Evolutionary conservation across 2,329 filamentous ascomycete species (phyloP), one percentile per base, ranked within the genome.

Genomic region (Bipolaris zeicola): DNA sequence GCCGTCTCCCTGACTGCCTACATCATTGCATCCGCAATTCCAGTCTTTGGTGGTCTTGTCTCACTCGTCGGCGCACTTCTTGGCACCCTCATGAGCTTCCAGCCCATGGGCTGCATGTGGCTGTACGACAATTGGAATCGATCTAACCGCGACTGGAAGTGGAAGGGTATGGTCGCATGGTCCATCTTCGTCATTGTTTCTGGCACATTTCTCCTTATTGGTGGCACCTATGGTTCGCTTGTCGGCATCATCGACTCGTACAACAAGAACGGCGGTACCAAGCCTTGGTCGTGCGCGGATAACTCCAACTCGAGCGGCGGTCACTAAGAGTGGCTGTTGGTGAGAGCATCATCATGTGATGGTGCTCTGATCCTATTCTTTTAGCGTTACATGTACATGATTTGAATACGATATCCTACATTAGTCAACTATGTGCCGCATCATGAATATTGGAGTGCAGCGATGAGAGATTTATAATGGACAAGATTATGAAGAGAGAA

Each of bases 51-150:
- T 45, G 65, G 65, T 5, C 63, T 69, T 28, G 64, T 71, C 3
- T 64, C 65, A 5, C 67, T 71, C 6, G 55, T 70, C 0, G 67
- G 67, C 24, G 67, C 66, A 10, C 66, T 70, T 13, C 57, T 70
- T 6, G 67, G 66, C 36, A 70, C 67, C 6, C 54, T 70, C 3
- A 69, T 69, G 61, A 68, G 52, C 34, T 61, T 70, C 26, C 67
- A 70, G 34, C 67, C 66, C 14, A 68, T 70, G 66, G 67, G 65
- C 11, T 64, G 60, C 52, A 70, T 70, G 67, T 70, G 67, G 67
- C 54, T 70, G 1, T 70, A 70, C 51, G 67, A 70, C 31, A 61
- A 70, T 47, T 70, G 66, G 66, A 49, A 50, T 18, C 52, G 50
- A 24, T 43, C n/a, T 18, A 42, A 39, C 56, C 57, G 52, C 24